phyloP scores from a whole-genome alignment of 805 yeast genomes.

The Candida manassasensis region DNA sequence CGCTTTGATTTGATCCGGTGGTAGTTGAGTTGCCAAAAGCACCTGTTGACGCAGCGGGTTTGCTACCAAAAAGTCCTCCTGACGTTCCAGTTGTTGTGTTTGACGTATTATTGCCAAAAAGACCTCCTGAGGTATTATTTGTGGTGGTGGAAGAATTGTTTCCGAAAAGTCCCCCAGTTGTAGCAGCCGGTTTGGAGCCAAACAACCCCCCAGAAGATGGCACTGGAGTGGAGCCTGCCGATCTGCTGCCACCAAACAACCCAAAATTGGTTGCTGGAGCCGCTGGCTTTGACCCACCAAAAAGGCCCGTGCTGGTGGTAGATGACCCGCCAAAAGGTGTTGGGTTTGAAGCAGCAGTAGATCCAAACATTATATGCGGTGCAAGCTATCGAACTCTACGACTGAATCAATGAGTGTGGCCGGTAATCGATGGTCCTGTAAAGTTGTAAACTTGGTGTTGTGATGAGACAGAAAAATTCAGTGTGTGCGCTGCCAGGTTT shows the following conservation, averaged over 20 bases:
- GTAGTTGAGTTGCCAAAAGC: constrained; percentile 18
- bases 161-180: constrained; percentile 21
- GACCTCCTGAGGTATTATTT: constrained; percentile 3
- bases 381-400: background rate
- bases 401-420: background rate
- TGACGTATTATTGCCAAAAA: constrained; percentile 2
- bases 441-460: background rate
- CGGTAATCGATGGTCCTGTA: background rate
- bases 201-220: constrained; percentile 24
- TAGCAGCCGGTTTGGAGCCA: constrained; percentile 11
- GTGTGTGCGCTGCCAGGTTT: background rate
- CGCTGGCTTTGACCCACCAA: constrained; percentile 15
- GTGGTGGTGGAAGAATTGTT: constrained; percentile 9
- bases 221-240: constrained; percentile 5
- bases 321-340: constrained; percentile 7
- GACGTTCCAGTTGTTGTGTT: constrained; percentile 2
- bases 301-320: constrained; percentile 19
- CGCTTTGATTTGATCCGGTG: constrained; percentile 10
- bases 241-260: constrained; percentile 1
- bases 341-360: constrained; percentile 9
- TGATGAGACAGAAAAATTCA: background rate
- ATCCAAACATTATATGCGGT: constrained; percentile 12
- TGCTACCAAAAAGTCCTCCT: constrained; percentile 17
- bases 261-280: constrained; percentile 3
- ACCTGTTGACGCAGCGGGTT: constrained; percentile 15